phyloP scores from a whole-genome alignment of 2,329 filamentous ascomycete genomes.

The Talaromyces sp. region DNA sequence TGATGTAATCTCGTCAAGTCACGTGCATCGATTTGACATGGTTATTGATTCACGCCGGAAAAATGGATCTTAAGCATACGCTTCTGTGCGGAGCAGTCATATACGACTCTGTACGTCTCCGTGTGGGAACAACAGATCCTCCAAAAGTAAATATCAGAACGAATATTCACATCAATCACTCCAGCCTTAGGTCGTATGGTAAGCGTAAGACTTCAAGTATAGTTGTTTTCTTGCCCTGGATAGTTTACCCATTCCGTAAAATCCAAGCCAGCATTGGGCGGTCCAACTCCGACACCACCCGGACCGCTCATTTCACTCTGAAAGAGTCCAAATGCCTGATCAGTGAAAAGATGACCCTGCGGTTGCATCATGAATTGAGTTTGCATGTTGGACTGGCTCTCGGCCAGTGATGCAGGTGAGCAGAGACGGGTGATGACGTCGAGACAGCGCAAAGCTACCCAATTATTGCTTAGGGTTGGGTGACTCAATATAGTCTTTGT shows the following conservation, averaged over 20 bases:
- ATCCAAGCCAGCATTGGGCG: constrained; percentile 30
- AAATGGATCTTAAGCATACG: background rate
- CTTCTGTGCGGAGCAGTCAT: background rate
- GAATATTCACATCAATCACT: background rate
- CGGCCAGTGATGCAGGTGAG: constrained; percentile 27
- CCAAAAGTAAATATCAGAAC: background rate
- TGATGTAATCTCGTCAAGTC: background rate
- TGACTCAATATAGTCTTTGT: constrained; percentile 40
- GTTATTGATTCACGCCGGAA: background rate
- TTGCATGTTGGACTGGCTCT: constrained; percentile 18
- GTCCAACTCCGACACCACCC: constrained; percentile 25
- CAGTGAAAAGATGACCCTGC: constrained; percentile 35
- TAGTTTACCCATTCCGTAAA: constrained; percentile 43
- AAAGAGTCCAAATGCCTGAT: constrained; percentile 38
- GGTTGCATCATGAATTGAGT: constrained; percentile 36
- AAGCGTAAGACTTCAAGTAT: constrained; percentile 6
- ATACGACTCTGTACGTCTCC: background rate
- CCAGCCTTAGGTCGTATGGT: background rate
- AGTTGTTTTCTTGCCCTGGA: constrained; percentile 21
- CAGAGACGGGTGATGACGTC: constrained; percentile 40
- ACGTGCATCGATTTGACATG: background rate
- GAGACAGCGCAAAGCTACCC: constrained; percentile 38
- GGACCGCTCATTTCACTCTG: constrained; percentile 22
- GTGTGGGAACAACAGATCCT: background rate
- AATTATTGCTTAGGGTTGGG: constrained; percentile 38